Evolutionary conservation across 1,139 yeast species (phyloP).

Genomic region (Meyerozyma athensensis): DNA sequence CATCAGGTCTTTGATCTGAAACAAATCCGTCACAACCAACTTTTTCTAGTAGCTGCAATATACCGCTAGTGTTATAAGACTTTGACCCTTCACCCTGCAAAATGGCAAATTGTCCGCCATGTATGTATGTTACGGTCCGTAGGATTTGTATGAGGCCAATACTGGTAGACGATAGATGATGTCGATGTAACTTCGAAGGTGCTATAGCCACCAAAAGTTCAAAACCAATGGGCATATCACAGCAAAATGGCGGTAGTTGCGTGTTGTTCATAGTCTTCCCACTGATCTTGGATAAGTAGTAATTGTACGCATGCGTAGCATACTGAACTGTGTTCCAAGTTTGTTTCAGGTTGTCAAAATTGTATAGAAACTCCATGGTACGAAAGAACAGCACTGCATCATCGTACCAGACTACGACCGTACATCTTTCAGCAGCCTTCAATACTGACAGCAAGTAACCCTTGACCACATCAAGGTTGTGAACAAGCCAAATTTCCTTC

Average conservation of each 20-base stretch:
- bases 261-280: neutral
- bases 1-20: neutral
- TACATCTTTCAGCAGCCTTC: neutral
- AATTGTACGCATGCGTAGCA: neutral
- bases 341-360: neutral
- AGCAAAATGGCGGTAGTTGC: neutral
- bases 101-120: conserved; percentile 1
- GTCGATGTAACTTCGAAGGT: neutral
- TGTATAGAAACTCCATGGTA: neutral
- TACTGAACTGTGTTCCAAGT: neutral
- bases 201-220: neutral
- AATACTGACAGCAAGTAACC: neutral
- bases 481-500: neutral
- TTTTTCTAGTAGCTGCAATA: neutral
- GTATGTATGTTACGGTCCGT: neutral
- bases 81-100: neutral
- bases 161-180: neutral
- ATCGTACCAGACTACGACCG: conserved; percentile 3
- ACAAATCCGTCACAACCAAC: neutral
- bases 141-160: neutral
- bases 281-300: neutral
- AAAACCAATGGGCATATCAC: neutral
- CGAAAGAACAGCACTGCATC: neutral
- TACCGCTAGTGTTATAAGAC: neutral
- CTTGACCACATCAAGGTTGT: neutral